Percentiles rank a stretch among this genome's conserved stretches.
Conservation (phyloP, 1,139 yeast species). For the Candida glucosophila region DNA sequence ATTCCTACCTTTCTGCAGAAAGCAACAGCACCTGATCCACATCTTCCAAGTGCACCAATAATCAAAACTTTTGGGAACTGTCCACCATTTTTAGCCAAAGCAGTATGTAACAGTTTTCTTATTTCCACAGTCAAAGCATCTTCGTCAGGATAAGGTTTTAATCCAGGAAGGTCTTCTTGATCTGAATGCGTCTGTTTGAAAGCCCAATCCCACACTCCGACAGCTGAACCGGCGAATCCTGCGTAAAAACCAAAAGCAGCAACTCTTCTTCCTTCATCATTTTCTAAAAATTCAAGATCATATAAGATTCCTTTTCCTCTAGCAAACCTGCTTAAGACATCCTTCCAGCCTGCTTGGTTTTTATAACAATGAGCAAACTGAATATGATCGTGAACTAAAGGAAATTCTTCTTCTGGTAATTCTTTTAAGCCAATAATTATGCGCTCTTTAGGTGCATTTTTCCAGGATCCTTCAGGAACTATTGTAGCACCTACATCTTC, state of each 20-base stretch:
- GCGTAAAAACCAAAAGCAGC: constrained; percentile 99
- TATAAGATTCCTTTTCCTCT: constrained; percentile 84
- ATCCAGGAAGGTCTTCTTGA: constrained; percentile 60
- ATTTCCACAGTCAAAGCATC: constrained; percentile 62
- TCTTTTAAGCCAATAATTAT: constrained; percentile 91
- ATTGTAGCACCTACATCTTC: constrained; percentile 73
- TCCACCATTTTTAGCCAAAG: constrained; percentile 53
- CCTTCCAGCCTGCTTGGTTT: constrained; percentile 95
- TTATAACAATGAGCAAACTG: constrained; percentile 99
- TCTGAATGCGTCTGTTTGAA: constrained; percentile 71
- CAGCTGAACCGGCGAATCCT: constrained; percentile 98
- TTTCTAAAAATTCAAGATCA: constrained; percentile 89
- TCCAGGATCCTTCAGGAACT: constrained; percentile 93
- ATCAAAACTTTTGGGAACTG: constrained; percentile 72
- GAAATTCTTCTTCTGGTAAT: constrained; percentile 95
- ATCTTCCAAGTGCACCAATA: constrained; percentile 97
- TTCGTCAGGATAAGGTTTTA: constrained; percentile 79
- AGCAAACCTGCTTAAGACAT: constrained; percentile 81
- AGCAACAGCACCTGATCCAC: constrained; percentile 97
- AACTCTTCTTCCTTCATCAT: constrained; percentile 93
- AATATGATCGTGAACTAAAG: constrained; percentile 88
- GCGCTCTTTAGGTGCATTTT: constrained; percentile 79
- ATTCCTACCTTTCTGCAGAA: constrained; percentile 76
- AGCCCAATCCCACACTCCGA: constrained; percentile 92
- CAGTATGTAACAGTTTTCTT: constrained; percentile 48